phyloP scores from a whole-genome alignment of 805 yeast genomes.

The Schwanniomyces occidentalis region DNA sequence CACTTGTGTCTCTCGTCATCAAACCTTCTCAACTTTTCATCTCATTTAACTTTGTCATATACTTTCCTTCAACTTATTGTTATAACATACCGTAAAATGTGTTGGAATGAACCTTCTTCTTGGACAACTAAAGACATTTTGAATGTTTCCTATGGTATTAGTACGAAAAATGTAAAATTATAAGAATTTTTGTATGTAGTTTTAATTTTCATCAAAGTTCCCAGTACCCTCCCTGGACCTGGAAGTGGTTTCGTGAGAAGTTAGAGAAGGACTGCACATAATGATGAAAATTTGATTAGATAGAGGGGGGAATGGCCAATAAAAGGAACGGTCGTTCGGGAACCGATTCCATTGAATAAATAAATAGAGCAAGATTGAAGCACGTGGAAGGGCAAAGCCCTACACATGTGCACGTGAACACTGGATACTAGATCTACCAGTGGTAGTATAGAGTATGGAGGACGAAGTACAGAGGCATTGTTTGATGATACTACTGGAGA shows the following conservation, averaged over 20 bases:
- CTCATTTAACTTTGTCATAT: background rate
- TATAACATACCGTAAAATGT: slow-evolving; percentile 94
- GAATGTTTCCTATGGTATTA: slow-evolving; percentile 20
- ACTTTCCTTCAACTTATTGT: too few relatives aligned
- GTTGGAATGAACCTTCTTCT: slow-evolving; percentile 99
- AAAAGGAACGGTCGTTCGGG: background rate
- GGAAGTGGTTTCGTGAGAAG: slow-evolving; percentile 1
- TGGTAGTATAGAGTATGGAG: too few relatives aligned
- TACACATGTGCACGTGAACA: slow-evolving; percentile 6
- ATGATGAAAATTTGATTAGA: background rate
- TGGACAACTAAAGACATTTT: slow-evolving; percentile 96
- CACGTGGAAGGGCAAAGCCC: slow-evolving; percentile 8
- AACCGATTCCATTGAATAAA: background rate
- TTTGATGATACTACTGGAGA: background rate
- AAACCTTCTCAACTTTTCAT: slow-evolving; percentile 2
- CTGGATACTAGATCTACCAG: too few relatives aligned
- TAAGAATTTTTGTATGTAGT: slow-evolving; percentile 3
- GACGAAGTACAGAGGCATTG: too few relatives aligned
- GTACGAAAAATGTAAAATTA: slow-evolving; percentile 4
- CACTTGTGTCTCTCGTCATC: background rate
- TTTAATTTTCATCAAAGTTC: slow-evolving; percentile 6
- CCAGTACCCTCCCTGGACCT: slow-evolving; percentile 3
- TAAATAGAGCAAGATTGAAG: too few relatives aligned
- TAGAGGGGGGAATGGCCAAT: too few relatives aligned
- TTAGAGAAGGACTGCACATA: slow-evolving; percentile 4